Percentiles rank a stretch among this genome's conserved stretches.
phyloP scores from a whole-genome alignment of 2,329 filamentous ascomycete species.

The Pseudocercospora eumusae region DNA sequence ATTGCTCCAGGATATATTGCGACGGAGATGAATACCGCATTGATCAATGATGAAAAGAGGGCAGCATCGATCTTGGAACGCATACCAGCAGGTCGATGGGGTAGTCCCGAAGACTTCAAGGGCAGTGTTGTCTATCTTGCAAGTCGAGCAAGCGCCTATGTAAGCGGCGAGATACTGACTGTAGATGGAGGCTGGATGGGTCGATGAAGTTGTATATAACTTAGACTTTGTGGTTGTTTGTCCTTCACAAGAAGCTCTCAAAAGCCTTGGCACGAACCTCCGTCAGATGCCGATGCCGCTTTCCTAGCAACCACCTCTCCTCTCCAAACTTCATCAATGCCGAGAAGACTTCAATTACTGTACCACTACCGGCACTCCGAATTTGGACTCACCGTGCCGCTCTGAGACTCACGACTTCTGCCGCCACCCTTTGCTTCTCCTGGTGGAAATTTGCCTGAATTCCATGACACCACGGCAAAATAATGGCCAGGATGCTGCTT shows the following conservation, averaged over 20 bases:
- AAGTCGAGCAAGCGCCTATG: constrained; percentile 74
- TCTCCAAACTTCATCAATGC: background rate
- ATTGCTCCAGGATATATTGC: constrained; percentile 88
- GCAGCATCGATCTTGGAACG: constrained; percentile 72
- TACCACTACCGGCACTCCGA: background rate
- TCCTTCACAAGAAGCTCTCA: background rate
- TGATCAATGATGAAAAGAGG: constrained; percentile 71
- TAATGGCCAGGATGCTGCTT: background rate
- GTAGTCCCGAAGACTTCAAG: constrained; percentile 82
- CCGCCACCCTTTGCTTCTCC: background rate
- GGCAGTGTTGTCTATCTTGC: constrained; percentile 77
- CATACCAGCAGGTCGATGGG: constrained; percentile 85
- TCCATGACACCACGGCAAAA: constrained; percentile 1
- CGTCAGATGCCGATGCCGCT: background rate
- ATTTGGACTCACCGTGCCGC: constrained; percentile 2
- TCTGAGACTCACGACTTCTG: background rate
- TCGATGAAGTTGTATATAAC: constrained; percentile 52
- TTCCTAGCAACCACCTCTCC: background rate
- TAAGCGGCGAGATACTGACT: constrained; percentile 77
- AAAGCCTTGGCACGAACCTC: background rate
- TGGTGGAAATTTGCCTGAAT: background rate
- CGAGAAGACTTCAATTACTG: background rate
- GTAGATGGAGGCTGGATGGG: constrained; percentile 94
- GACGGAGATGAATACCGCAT: constrained; percentile 89
- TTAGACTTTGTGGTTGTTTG: background rate